These are phyloP conservation scores for Fusarium guadeloupense DNA, from an alignment of 2,329 filamentous ascomycete species.

Conservation along the genomic window DNA sequence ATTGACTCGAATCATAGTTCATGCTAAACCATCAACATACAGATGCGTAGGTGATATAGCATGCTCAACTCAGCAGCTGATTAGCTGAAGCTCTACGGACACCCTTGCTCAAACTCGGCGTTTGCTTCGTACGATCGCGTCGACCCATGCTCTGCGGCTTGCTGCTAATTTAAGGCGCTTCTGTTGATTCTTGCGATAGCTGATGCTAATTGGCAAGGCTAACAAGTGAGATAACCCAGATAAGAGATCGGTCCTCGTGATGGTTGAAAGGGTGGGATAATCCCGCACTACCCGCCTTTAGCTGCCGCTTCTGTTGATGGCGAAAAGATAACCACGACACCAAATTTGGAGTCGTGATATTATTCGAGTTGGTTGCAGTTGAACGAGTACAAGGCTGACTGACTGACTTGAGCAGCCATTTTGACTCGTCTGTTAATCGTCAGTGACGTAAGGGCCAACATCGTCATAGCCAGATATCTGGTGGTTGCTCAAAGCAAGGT, in stretches of 20 bases:
- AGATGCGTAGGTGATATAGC: too few species aligned
- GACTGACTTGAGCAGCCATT: background rate
- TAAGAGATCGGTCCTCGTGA: slow-evolving; percentile 33
- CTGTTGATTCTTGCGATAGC: background rate
- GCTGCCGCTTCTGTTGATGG: slow-evolving; percentile 21
- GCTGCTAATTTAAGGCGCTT: background rate
- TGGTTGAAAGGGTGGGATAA: slow-evolving; percentile 25
- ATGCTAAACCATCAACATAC: too few species aligned
- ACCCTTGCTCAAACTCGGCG: too few species aligned
- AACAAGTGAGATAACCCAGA: slow-evolving; percentile 11
- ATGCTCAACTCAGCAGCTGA: too few species aligned
- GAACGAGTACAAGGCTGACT: background rate
- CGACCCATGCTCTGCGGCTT: slow-evolving; percentile 1
- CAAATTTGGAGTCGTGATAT: slow-evolving; percentile 17
- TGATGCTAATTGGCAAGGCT: background rate
- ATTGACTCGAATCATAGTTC: background rate
- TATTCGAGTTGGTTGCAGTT: background rate
- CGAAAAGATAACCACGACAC: slow-evolving; percentile 20
- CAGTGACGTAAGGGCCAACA: slow-evolving; percentile 1
- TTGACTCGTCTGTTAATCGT: background rate
- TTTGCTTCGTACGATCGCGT: slow-evolving; percentile 3
- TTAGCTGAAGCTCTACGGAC: too few species aligned
- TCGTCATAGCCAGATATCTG: background rate
- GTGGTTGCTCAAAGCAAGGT: slow-evolving; percentile 4
- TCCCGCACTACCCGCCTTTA: slow-evolving; percentile 19